phyloP scores from a whole-genome alignment of 768 basidiomycete genomes.

The Pisolithus orientalis region DNA sequence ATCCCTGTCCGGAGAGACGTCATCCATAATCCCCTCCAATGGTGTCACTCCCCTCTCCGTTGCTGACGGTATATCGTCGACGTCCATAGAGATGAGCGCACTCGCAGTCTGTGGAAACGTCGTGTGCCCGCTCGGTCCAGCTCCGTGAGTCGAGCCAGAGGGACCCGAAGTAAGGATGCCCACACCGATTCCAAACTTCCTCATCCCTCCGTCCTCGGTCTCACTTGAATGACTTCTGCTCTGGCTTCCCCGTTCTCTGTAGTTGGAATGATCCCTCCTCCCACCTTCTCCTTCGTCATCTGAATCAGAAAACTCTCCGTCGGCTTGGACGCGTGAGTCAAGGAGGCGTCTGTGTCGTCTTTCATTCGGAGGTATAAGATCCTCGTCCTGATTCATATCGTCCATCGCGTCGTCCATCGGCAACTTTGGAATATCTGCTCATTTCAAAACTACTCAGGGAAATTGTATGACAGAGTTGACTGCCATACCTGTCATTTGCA shows the following conservation, averaged over 20 bases:
- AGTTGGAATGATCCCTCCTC: slow-evolving; percentile 59
- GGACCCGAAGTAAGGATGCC: slow-evolving; percentile 66
- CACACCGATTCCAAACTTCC: slow-evolving; percentile 59
- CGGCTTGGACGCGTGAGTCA: slow-evolving; percentile 76
- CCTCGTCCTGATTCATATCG: slow-evolving; percentile 77
- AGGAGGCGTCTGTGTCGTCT: slow-evolving; percentile 71
- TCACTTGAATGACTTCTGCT: slow-evolving; percentile 38
- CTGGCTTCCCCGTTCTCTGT: slow-evolving; percentile 44
- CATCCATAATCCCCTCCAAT: slow-evolving; percentile 11
- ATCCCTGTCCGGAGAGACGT: slow-evolving; percentile 8
- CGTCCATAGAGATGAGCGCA: slow-evolving; percentile 27
- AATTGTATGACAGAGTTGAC: neutral
- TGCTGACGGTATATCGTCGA: slow-evolving; percentile 23
- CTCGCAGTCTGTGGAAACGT: slow-evolving; percentile 31
- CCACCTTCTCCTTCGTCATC: slow-evolving; percentile 96
- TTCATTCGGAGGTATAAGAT: slow-evolving; percentile 69
- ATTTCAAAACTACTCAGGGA: neutral
- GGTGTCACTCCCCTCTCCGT: slow-evolving; percentile 13
- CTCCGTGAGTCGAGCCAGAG: slow-evolving; percentile 55
- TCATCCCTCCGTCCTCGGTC: slow-evolving; percentile 36
- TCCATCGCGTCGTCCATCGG: slow-evolving; percentile 84
- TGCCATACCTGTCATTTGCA: slow-evolving; percentile 77
- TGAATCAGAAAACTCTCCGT: slow-evolving; percentile 91
- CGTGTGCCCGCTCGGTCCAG: slow-evolving; percentile 68
- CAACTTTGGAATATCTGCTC: slow-evolving; percentile 71